phyloP scores from a whole-genome alignment of 1,284 basidiomycete genomes.

The Naganishia sp. region DNA sequence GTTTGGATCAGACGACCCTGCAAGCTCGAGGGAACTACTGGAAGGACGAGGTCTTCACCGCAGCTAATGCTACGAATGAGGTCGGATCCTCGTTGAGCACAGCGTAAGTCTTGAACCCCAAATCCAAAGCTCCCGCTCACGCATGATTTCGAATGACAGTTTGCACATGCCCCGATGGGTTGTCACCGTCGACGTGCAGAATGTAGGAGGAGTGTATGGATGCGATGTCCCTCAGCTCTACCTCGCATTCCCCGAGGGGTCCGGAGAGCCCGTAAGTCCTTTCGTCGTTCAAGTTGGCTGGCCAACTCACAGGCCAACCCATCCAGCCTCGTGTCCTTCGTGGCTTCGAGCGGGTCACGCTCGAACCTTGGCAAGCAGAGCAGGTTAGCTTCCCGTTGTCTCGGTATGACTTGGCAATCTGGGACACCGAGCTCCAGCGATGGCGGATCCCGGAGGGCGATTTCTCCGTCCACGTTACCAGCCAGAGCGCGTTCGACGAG shows the following conservation, averaged over 20 bases:
- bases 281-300: background rate
- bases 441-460: conserved; percentile 53
- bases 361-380: conserved; percentile 45
- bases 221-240: conserved; percentile 53
- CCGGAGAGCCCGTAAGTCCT: conserved; percentile 47
- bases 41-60: conserved; percentile 13
- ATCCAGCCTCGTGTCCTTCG: conserved; percentile 33
- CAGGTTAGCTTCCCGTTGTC: conserved; percentile 50
- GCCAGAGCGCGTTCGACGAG: conserved; percentile 31
- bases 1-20: conserved; percentile 1
- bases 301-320: background rate
- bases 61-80: conserved; percentile 21
- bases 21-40: conserved; percentile 3
- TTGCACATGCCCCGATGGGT: conserved; percentile 51
- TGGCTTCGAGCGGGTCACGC: conserved; percentile 44
- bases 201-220: conserved; percentile 54
- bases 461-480: conserved; percentile 47
- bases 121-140: background rate
- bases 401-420: conserved; percentile 54
- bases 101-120: conserved; percentile 35
- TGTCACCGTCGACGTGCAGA: conserved; percentile 54
- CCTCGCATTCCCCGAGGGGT: conserved; percentile 45
- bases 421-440: conserved; percentile 50
- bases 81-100: conserved; percentile 38
- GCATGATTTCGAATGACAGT: conserved; percentile 25